Evolutionary conservation across 495 filamentous ascomycete genomes (phyloP), one percentile per base, ranked within the genome.

Genomic region (Neurospora intermedia): DNA sequence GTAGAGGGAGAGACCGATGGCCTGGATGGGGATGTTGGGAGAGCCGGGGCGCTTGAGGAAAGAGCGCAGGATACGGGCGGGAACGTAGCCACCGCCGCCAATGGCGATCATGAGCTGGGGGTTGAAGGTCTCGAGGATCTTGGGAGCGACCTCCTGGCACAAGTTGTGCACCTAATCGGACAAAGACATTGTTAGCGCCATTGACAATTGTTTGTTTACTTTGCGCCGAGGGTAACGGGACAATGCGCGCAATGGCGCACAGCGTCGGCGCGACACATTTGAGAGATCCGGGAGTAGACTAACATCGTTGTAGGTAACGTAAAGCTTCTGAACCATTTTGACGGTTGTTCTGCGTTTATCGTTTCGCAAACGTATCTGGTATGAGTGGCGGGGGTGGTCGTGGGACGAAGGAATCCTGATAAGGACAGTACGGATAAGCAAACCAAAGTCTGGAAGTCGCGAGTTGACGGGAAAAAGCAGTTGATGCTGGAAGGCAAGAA

Each of bases 91-190:
- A 78, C 96, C 96, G 74, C 96, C 96, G 74, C 96, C 96, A 79
- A 99, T 99, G 78, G 96, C 96, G 81, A 99, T 96, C 88, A 99
- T 98, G 71, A 99, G 91, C 79, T 97, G 93, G 54, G 96, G 96
- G 76, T 92, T 86, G 85, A 97, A 93, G 2, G 91, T 87, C 79
- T 89, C 85, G 74, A 99, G 90, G 81, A 98, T 97, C 74, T 85
- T 83, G 66, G 89, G 86, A 23, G 94, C 96, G 3, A 93, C 88
- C 72, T 88, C 85, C 83, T 97, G 93, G 84, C 96, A 99, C 76
- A 99, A 88, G 82, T 97, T 96, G 88, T 99, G 96, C 76, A 99
- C 92, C 95, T 98, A 76, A 39, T 48, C 20, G 40, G 23, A 62
- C 23, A 62, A 62, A 15, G 27, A 62, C 54, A 35, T 35, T 62